Percentiles rank a stretch among this genome's conserved stretches.
These are phyloP conservation scores for Trichoderma gamsii DNA, from an alignment of 495 filamentous ascomycete genomes.

Conservation along the genomic window DNA sequence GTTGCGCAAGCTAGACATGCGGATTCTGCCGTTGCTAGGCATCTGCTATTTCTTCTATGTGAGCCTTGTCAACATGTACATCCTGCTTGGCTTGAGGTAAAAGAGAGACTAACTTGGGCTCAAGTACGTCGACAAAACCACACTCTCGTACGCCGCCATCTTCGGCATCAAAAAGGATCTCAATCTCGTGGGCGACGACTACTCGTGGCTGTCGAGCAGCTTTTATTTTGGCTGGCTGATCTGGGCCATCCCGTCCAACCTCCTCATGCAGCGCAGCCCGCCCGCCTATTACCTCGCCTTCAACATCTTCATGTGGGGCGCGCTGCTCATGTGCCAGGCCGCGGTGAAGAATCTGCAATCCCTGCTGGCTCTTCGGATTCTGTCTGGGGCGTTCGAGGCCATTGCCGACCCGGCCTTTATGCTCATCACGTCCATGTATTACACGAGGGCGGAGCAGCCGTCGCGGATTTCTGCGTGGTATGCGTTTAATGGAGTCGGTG, in stretches of 20 bases:
- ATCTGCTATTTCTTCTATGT: conserved; percentile 46
- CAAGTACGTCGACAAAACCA: conserved; percentile 41
- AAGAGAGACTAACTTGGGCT: too few relatives aligned
- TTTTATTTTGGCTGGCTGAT: conserved; percentile 35
- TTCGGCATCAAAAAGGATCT: conserved; percentile 31
- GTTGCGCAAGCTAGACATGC: conserved; percentile 22
- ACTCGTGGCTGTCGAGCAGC: conserved; percentile 31
- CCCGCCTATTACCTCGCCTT: conserved; percentile 27
- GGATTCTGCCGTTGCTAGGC: conserved; percentile 37
- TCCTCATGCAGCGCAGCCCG: conserved; percentile 28
- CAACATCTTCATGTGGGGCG: conserved; percentile 24
- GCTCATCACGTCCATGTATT: conserved; percentile 32
- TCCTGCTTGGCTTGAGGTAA: too few relatives aligned
- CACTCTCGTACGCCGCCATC: conserved; percentile 30
- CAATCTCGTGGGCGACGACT: conserved; percentile 30
- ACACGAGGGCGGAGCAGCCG: conserved; percentile 32
- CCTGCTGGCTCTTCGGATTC: conserved; percentile 55
- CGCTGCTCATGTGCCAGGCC: conserved; percentile 46
- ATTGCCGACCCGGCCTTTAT: conserved; percentile 37
- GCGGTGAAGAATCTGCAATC: conserved; percentile 62
- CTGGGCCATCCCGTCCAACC: conserved; percentile 27
- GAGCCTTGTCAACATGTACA: conserved; percentile 14
- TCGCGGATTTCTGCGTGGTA: conserved; percentile 50
- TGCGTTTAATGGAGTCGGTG: conserved; percentile 53
- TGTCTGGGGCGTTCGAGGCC: conserved; percentile 48